These are phyloP conservation scores for bread wheat (Triticum aestivum) DNA, from an alignment of 176 grass and related monocot genomes.

Conservation along the genomic window IWGSC_CS_RefSeq_v2.1 NC_057803.1:592985594-592986093, in stretches of 20 bases:
- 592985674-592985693: neutral
- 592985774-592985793: slow-evolving; percentile 16
- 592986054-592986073: neutral
- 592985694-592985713: neutral
- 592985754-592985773: slow-evolving; percentile 34
- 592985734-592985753: slow-evolving; percentile 31
- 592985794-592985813: slow-evolving; percentile 32
- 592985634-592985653: neutral
- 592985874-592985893: slow-evolving; percentile 7
- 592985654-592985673: neutral
- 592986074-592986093: neutral
- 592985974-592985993: neutral
- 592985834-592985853: slow-evolving; percentile 18
- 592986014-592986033: neutral
- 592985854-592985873: slow-evolving; percentile 36
- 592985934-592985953: neutral
- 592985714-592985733: neutral
- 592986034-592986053: neutral
- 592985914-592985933: neutral
- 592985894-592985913: neutral
- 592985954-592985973: neutral
- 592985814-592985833: slow-evolving; percentile 32
- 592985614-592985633: too few relatives aligned
- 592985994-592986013: neutral
- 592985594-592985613: neutral